Conservation (phyloP, 345 rosid species). For the Anacardium occidentale region DNA sequence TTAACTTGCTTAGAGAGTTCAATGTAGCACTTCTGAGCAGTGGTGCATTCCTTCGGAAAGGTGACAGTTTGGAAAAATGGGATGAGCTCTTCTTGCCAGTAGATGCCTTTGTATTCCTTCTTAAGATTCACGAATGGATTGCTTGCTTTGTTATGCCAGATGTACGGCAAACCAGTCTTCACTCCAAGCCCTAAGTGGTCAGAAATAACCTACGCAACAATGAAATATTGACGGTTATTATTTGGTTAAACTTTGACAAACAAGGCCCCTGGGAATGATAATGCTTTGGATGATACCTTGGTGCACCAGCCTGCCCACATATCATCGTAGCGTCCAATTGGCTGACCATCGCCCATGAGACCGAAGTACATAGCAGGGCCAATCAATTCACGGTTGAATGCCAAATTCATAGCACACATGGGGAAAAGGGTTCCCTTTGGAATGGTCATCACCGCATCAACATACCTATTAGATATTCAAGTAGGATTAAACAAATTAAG, state of each 20-base stretch:
- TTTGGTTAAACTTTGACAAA: too few relatives aligned
- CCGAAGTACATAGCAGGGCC: slow-evolving; percentile 92
- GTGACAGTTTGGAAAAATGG: slow-evolving; percentile 75
- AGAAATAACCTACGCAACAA: slow-evolving; percentile 56
- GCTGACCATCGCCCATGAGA: slow-evolving; percentile 93
- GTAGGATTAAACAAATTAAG: not conserved
- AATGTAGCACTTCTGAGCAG: slow-evolving; percentile 80
- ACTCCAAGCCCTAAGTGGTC: slow-evolving; percentile 86
- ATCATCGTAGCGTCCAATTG: slow-evolving; percentile 80
- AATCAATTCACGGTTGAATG: slow-evolving; percentile 69
- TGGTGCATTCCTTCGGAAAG: slow-evolving; percentile 80
- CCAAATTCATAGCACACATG: slow-evolving; percentile 94
- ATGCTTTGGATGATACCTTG: slow-evolving; percentile 42
- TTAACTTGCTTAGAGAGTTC: slow-evolving; percentile 78
- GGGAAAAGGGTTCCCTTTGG: slow-evolving; percentile 84
- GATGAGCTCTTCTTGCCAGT: slow-evolving; percentile 94
- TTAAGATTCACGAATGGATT: slow-evolving; percentile 85
- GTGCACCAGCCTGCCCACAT: slow-evolving; percentile 98
- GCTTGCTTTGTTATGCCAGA: slow-evolving; percentile 94
- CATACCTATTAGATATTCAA: slow-evolving; percentile 45
- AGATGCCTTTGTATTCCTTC: slow-evolving; percentile 91
- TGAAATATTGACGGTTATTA: too few relatives aligned
- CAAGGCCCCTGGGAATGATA: too few relatives aligned
- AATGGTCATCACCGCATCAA: slow-evolving; percentile 79
- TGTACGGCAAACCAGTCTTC: slow-evolving; percentile 88